phyloP scores from a whole-genome alignment of 345 rosid genomes.

The Murraya koenigii region DNA sequence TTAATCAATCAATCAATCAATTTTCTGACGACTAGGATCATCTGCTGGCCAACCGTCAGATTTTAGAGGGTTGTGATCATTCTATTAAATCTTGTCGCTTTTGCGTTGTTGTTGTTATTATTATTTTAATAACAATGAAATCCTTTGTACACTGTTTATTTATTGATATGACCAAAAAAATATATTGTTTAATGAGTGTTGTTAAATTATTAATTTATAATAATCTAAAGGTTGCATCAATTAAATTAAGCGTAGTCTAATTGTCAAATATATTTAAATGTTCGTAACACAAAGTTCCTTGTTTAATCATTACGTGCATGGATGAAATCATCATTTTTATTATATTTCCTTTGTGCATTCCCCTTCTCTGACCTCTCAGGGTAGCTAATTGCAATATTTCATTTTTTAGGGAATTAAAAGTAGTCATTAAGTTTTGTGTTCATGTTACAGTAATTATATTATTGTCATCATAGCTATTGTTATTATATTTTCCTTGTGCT shows the following conservation, averaged over 20 bases:
- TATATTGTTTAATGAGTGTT: too few species aligned
- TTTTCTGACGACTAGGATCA: conserved; percentile 18
- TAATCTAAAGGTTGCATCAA: too few species aligned
- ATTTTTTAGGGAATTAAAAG: background rate
- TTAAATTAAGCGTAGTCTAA: too few species aligned
- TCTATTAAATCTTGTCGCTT: background rate
- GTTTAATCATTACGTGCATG: background rate
- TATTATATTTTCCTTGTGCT: background rate
- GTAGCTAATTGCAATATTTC: background rate
- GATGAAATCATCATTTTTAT: background rate
- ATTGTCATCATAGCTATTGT: too few species aligned
- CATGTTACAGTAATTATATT: background rate
- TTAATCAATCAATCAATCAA: too few species aligned
- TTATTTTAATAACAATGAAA: background rate
- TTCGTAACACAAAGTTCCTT: too few species aligned
- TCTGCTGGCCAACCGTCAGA: conserved; percentile 16
- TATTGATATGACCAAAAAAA: too few species aligned
- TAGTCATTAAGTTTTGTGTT: background rate
- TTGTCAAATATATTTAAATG: too few species aligned
- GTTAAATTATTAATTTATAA: too few species aligned
- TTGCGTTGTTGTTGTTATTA: background rate
- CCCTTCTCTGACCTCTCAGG: conserved; percentile 6
- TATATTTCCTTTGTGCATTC: background rate
- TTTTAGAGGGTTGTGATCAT: background rate
- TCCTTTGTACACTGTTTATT: background rate